Evolutionary conservation across 345 rosid species (phyloP).

Genomic region (Linum usitatissimum): DNA sequence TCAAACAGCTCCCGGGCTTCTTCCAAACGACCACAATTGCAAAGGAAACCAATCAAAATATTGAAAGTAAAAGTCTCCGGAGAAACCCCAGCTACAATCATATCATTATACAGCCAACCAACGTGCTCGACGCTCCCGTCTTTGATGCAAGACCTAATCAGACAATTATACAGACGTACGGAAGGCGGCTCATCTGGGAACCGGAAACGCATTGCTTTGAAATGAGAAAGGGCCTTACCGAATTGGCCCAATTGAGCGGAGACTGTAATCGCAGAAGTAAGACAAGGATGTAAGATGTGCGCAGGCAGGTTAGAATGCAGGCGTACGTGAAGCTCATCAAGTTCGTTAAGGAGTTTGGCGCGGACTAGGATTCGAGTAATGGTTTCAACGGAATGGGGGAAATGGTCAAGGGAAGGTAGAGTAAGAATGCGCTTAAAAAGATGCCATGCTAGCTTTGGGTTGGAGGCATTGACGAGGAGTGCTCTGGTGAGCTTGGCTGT

Average conservation of each 20-base stretch:
- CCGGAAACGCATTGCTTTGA: conserved; percentile 35
- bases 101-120: conserved; percentile 68
- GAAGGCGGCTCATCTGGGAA: conserved; percentile 45
- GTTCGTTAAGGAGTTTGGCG: conserved; percentile 51
- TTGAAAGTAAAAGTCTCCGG: conserved; percentile 78
- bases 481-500: conserved; percentile 43
- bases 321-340: conserved; percentile 52
- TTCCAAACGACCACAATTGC: conserved; percentile 54
- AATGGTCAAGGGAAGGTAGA: conserved; percentile 19
- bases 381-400: conserved; percentile 33
- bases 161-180: conserved; percentile 45
- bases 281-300: conserved; percentile 22
- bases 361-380: conserved; percentile 54
- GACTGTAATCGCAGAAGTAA: conserved; percentile 28
- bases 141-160: conserved; percentile 41
- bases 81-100: conserved; percentile 45
- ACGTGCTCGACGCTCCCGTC: conserved; percentile 38
- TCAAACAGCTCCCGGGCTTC: conserved; percentile 72
- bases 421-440: conserved; percentile 64
- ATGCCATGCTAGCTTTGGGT: conserved; percentile 77
- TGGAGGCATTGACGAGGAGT: conserved; percentile 45
- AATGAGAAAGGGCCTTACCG: conserved; percentile 45
- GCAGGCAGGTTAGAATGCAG: conserved; percentile 29
- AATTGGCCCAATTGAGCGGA: conserved; percentile 45
- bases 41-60: conserved; percentile 50